Conservation (phyloP, 495 filamentous ascomycete genomes). For the Talaromyces ruber region DNA sequence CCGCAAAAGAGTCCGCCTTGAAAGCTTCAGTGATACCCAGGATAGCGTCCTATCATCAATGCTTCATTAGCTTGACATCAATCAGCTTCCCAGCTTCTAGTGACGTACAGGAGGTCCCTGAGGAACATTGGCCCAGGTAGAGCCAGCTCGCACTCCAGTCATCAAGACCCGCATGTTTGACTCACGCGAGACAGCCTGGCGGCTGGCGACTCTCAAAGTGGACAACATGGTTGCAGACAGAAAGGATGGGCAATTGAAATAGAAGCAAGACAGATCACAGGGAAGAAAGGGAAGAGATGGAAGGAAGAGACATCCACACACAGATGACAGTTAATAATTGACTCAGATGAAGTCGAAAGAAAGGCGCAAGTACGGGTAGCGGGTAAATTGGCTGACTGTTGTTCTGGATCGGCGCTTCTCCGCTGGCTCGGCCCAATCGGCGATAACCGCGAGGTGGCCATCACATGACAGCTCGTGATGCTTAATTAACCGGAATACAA, state of each 20-base stretch:
- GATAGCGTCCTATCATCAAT: conserved; percentile 55
- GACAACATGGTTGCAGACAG: conserved; percentile 41
- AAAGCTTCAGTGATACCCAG: conserved; percentile 98
- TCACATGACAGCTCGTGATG: background rate
- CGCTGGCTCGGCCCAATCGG: background rate
- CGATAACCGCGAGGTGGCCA: background rate
- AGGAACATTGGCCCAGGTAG: conserved; percentile 81
- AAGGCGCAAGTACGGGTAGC: conserved; percentile 17
- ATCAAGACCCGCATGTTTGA: conserved; percentile 38
- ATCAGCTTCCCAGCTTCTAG: conserved; percentile 1
- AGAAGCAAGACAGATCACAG: conserved; percentile 1
- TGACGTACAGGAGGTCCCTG: conserved; percentile 85
- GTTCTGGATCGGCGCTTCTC: background rate
- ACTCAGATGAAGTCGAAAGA: conserved; percentile 11
- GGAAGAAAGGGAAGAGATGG: background rate
- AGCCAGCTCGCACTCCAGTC: conserved; percentile 56
- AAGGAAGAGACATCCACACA: background rate
- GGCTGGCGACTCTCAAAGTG: conserved; percentile 46
- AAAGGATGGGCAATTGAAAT: conserved; percentile 10
- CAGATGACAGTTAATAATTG: background rate
- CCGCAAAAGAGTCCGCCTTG: conserved; percentile 84
- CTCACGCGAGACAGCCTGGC: conserved; percentile 41
- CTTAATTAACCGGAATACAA: background rate
- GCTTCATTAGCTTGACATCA: background rate
- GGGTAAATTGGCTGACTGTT: conserved; percentile 2